phyloP scores from a whole-genome alignment of 2,329 filamentous ascomycete genomes.

The Colletotrichum australisinense region DNA sequence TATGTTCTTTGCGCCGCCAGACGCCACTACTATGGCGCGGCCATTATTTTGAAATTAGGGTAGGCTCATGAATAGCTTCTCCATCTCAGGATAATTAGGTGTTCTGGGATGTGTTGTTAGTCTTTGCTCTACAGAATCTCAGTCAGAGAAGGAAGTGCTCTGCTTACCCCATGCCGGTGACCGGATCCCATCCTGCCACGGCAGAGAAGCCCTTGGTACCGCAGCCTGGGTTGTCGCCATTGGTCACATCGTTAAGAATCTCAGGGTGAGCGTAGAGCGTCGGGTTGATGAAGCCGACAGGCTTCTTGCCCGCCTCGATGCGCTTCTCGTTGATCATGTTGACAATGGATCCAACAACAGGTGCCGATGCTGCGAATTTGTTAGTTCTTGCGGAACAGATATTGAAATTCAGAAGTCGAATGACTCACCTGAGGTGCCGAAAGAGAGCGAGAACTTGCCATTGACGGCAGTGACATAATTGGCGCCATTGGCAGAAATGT shows the following conservation, averaged over 20 bases:
- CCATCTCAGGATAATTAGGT: constrained; percentile 36
- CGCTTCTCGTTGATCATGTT: constrained; percentile 46
- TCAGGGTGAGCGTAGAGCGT: constrained; percentile 42
- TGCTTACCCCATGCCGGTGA: constrained; percentile 33
- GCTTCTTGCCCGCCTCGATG: constrained; percentile 42
- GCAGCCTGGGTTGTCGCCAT: constrained; percentile 46
- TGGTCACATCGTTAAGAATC: constrained; percentile 44
- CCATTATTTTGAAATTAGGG: constrained; percentile 21
- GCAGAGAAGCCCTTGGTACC: constrained; percentile 45
- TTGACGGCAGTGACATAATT: constrained; percentile 56
- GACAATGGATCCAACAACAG: constrained; percentile 48
- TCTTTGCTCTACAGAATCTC: background rate
- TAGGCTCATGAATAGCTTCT: constrained; percentile 35
- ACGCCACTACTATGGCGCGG: background rate
- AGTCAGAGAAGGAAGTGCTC: too few species aligned
- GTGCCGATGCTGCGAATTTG: constrained; percentile 42
- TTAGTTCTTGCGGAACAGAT: background rate
- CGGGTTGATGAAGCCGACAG: constrained; percentile 40
- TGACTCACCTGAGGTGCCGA: constrained; percentile 56
- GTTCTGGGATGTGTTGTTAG: constrained; percentile 21
- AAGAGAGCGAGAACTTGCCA: constrained; percentile 54
- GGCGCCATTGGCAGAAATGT: constrained; percentile 57
- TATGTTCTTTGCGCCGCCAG: constrained; percentile 7
- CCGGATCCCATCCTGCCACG: constrained; percentile 31
- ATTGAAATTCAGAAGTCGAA: background rate